Conservation (phyloP, 345 rosid species). For the Syzygium aqueum region DNA sequence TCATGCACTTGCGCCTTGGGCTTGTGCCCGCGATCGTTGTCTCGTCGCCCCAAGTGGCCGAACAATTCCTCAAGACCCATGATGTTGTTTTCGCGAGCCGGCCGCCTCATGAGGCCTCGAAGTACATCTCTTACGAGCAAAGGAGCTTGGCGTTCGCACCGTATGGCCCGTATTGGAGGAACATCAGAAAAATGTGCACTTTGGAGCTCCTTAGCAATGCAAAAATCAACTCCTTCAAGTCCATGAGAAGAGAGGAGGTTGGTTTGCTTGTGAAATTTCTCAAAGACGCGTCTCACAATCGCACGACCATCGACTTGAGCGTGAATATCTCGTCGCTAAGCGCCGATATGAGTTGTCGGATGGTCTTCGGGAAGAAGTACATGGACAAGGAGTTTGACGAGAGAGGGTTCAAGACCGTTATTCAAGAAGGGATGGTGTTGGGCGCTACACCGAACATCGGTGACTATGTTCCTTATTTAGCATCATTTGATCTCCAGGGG, state of each 20-base stretch:
- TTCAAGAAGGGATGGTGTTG: not conserved
- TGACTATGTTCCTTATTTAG: not conserved
- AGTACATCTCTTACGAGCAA: not conserved
- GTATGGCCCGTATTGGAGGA: not conserved
- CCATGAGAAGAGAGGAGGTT: not conserved
- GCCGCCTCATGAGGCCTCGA: slow-evolving; percentile 8
- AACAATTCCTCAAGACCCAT: slow-evolving; percentile 26
- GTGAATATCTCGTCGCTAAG: not conserved
- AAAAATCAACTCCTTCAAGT: not conserved
- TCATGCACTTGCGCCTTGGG: slow-evolving; percentile 30
- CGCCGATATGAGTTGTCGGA: not conserved
- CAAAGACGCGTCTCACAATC: not conserved
- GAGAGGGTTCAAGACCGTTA: not conserved
- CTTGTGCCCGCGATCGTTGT: slow-evolving; percentile 13
- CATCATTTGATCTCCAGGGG: not conserved
- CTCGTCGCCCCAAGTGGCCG: slow-evolving; percentile 29
- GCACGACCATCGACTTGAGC: not conserved
- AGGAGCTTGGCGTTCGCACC: not conserved
- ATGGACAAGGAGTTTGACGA: not conserved
- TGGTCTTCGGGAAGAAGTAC: not conserved
- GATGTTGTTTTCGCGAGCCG: slow-evolving; percentile 34
- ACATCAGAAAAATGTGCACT: not conserved
- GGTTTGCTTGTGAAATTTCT: not conserved
- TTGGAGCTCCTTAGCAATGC: not conserved
- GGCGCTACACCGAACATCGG: not conserved